Percentiles rank a stretch among this genome's conserved stretches.
Conservation (phyloP, 495 filamentous ascomycete species). For the Aspergillus bridgeri region DNA sequence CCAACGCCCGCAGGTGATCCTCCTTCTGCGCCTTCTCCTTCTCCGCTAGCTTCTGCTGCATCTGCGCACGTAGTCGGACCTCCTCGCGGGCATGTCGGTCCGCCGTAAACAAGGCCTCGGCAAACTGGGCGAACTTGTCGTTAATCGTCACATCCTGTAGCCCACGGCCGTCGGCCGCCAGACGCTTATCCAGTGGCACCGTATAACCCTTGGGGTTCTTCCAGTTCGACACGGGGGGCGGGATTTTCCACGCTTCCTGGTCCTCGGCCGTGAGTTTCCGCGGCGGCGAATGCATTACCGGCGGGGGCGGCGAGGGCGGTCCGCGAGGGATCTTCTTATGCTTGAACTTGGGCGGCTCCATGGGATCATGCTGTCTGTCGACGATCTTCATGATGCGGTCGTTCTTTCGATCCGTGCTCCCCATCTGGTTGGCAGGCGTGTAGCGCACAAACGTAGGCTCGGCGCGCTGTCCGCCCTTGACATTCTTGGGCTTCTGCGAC, state of each 20-base stretch:
- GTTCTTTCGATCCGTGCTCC: slow-evolving; percentile 79
- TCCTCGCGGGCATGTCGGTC: slow-evolving; percentile 95
- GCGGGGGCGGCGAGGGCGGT: slow-evolving; percentile 87
- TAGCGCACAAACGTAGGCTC: slow-evolving; percentile 95
- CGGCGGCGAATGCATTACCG: slow-evolving; percentile 92
- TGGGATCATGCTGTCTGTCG: slow-evolving; percentile 88
- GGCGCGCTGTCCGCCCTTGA: slow-evolving; percentile 69
- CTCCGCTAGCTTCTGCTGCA: slow-evolving; percentile 96
- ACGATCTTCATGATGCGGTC: slow-evolving; percentile 99
- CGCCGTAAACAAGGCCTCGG: slow-evolving; percentile 89
- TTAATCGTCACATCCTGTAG: slow-evolving; percentile 96
- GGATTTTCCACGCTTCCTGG: slow-evolving; percentile 95
- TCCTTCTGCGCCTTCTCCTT: slow-evolving; percentile 95
- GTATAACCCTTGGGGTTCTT: slow-evolving; percentile 99
- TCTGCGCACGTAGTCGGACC: slow-evolving; percentile 83
- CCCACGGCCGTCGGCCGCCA: slow-evolving; percentile 92
- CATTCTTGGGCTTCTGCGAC: slow-evolving; percentile 93
- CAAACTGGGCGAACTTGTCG: slow-evolving; percentile 97
- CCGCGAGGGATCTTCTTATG: slow-evolving; percentile 97
- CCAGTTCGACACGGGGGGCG: slow-evolving; percentile 94
- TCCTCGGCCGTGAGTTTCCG: slow-evolving; percentile 95
- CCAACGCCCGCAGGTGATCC: slow-evolving; percentile 83
- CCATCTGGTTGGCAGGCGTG: slow-evolving; percentile 96
- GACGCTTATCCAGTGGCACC: slow-evolving; percentile 90
- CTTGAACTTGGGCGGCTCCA: slow-evolving; percentile 98